phyloP scores from a whole-genome alignment of 345 rosid genomes.

The Pelargonium nanum region DNA sequence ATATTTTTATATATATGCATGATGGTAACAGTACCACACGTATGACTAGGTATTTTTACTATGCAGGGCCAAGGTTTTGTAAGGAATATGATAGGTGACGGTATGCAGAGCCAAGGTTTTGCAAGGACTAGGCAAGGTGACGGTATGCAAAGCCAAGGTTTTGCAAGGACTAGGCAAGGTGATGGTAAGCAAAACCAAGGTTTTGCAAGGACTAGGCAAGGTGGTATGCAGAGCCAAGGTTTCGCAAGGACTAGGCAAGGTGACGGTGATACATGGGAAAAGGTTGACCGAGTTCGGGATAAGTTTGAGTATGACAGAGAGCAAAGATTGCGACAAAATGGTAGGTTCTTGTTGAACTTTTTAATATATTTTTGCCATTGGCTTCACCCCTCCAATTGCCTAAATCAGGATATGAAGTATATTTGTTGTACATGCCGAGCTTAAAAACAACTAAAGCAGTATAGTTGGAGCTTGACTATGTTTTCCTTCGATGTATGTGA shows the following conservation, averaged over 20 bases:
- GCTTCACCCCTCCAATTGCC: neutral
- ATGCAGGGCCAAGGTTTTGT: constrained; percentile 45
- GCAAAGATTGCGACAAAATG: constrained; percentile 72
- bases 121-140: constrained; percentile 42
- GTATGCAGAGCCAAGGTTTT: no score
- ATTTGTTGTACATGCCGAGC: neutral
- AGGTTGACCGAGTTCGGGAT: constrained; percentile 56
- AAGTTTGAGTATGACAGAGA: constrained; percentile 79
- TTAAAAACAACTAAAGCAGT: neutral
- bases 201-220: constrained; percentile 41
- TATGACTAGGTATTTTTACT: neutral
- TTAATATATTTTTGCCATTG: neutral
- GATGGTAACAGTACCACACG: neutral
- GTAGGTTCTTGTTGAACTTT: constrained; percentile 20
- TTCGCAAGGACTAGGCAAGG: constrained; percentile 42
- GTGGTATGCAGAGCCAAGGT: no score
- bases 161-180: constrained; percentile 40
- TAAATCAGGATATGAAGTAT: neutral
- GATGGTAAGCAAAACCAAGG: constrained; percentile 30
- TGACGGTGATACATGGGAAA: constrained; percentile 37
- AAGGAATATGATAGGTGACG: constrained; percentile 44
- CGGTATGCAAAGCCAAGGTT: no score
- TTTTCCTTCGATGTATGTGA: neutral
- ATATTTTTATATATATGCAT: neutral
- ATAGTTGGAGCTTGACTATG: neutral